Evolutionary conservation across 2,329 filamentous ascomycete species (phyloP).

Genomic region (Beauveria caledonica): DNA sequence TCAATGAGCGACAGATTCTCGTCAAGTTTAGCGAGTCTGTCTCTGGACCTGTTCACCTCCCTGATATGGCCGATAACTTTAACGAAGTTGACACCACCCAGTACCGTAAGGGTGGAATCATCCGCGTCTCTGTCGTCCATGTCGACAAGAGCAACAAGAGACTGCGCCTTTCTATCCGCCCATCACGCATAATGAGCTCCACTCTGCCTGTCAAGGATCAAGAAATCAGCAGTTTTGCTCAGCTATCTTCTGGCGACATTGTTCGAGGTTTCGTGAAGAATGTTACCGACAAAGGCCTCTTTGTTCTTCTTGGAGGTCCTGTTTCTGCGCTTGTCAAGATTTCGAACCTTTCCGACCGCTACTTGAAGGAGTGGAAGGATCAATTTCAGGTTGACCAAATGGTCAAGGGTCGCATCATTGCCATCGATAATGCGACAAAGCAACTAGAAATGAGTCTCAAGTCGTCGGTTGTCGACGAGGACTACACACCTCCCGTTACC

Average conservation of each 20-base stretch:
- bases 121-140: constrained; percentile 77
- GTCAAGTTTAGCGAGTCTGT: constrained; percentile 77
- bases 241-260: constrained; percentile 69
- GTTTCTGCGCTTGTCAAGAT: constrained; percentile 79
- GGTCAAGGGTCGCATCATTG: constrained; percentile 75
- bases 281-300: constrained; percentile 80
- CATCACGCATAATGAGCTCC: constrained; percentile 84
- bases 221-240: constrained; percentile 63
- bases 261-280: constrained; percentile 89
- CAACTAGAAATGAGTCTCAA: constrained; percentile 85
- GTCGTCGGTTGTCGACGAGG: constrained; percentile 69
- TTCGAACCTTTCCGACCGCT: constrained; percentile 81
- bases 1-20: constrained; percentile 73
- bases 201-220: constrained; percentile 71
- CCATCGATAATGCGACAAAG: constrained; percentile 57
- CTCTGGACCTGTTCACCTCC: constrained; percentile 70
- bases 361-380: constrained; percentile 92
- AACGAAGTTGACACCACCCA: constrained; percentile 66
- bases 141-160: constrained; percentile 80
- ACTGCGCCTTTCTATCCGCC: constrained; percentile 70
- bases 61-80: constrained; percentile 83
- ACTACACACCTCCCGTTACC: constrained; percentile 65
- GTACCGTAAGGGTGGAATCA: constrained; percentile 75
- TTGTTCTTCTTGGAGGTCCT: constrained; percentile 73
- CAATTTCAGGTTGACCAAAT: constrained; percentile 82